These are phyloP conservation scores for Oemleria cerasiformis DNA, from an alignment of 306 rosid species.

Conservation along the genomic window DNA sequence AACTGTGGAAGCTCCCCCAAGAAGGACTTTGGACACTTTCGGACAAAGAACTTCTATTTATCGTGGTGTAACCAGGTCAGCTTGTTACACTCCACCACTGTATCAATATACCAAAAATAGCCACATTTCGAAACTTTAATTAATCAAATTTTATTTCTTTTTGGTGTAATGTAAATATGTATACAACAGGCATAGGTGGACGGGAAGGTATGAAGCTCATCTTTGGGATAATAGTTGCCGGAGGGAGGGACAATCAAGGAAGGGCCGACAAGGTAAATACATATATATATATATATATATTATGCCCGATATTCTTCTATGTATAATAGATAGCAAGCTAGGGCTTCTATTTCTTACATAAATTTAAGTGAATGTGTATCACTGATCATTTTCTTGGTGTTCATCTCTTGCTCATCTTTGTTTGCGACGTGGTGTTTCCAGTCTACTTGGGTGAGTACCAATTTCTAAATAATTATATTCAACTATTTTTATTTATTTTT, in stretches of 20 bases:
- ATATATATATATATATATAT: neutral
- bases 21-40: conserved; percentile 81
- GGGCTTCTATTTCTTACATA: conserved; percentile 14
- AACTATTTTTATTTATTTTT: neutral
- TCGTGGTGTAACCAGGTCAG: conserved; percentile 90
- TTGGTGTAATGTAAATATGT: conserved; percentile 1
- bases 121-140: neutral
- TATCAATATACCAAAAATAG: too few species aligned
- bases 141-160: too few species aligned
- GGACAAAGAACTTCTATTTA: conserved; percentile 98
- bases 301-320: neutral
- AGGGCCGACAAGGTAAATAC: conserved; percentile 90
- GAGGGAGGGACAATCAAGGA: conserved; percentile 99
- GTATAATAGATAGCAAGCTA: neutral
- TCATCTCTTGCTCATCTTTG: neutral
- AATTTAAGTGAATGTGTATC: neutral
- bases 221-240: conserved; percentile 98
- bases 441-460: conserved; percentile 33
- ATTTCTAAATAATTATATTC: neutral
- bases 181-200: conserved; percentile 87
- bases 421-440: conserved; percentile 12
- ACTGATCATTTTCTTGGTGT: conserved; percentile 11
- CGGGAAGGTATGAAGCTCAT: conserved; percentile 98
- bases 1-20: conserved; percentile 57
- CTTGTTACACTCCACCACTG: too few species aligned